These are phyloP conservation scores for Hanseniaspora guilliermondii DNA, from an alignment of 805 yeast genomes.

Conservation along the genomic window DNA sequence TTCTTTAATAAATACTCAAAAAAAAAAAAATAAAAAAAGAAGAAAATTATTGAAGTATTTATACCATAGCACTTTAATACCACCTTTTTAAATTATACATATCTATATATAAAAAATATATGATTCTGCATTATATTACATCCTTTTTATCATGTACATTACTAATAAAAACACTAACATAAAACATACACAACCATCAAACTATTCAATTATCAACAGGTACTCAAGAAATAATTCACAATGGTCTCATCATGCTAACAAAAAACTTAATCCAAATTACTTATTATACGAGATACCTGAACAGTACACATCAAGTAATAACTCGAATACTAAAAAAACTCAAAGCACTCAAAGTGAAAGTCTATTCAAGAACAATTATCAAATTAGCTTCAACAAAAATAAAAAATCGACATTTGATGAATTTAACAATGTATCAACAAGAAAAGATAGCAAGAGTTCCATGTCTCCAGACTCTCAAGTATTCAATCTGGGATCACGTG, in stretches of 20 bases:
- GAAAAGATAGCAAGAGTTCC: neutral
- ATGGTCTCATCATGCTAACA: neutral
- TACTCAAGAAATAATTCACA: neutral
- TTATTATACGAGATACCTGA: slow-evolving; percentile 11
- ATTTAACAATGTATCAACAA: neutral
- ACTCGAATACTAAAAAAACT: neutral
- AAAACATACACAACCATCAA: neutral
- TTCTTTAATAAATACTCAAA: too few species aligned
- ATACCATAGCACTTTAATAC: too few species aligned
- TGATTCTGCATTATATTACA: too few species aligned
- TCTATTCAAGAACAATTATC: slow-evolving; percentile 8
- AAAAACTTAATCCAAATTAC: neutral
- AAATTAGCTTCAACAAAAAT: slow-evolving; percentile 3
- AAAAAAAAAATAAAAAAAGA: too few species aligned
- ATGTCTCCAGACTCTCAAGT: neutral
- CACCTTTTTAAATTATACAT: too few species aligned
- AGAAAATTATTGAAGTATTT: too few species aligned
- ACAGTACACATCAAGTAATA: neutral
- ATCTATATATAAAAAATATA: too few species aligned
- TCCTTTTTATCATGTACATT: neutral
- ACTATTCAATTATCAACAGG: neutral
- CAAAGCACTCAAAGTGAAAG: neutral
- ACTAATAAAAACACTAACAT: neutral
- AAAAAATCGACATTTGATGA: neutral
- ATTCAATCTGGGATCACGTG: neutral